Evolutionary conservation across 108 stramenopile species (phyloP).

Genomic region (Nannochloropsis granulata): DNA sequence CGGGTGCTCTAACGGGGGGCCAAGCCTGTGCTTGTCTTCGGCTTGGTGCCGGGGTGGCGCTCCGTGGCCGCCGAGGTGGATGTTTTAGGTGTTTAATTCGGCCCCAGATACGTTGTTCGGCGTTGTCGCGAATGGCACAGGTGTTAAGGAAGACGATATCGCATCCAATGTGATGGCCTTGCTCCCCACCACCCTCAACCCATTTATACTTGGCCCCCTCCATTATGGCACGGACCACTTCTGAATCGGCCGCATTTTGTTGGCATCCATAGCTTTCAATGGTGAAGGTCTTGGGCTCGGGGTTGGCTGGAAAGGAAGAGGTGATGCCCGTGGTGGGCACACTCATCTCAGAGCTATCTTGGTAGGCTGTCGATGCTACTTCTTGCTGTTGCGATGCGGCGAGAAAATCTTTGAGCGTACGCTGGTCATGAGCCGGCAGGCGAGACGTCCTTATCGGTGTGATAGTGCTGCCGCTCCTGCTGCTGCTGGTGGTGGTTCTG

Average conservation of each 20-base stretch:
- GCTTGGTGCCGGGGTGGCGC: not conserved
- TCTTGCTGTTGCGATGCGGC: not conserved
- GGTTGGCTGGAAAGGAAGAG: not conserved
- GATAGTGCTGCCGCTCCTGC: no score
- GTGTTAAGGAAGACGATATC: slow-evolving; percentile 86
- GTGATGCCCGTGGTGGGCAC: not conserved
- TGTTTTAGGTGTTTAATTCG: slow-evolving; percentile 50
- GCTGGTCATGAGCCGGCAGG: not conserved
- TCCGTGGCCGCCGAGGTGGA: not conserved
- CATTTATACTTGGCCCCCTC: not conserved
- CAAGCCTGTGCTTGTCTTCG: slow-evolving; percentile 26
- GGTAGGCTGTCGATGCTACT: not conserved
- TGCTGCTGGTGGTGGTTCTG: no score
- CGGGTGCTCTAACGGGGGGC: not conserved
- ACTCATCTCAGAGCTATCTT: not conserved
- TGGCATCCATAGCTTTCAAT: slow-evolving; percentile 98
- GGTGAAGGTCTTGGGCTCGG: slow-evolving; percentile 46
- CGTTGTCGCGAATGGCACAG: slow-evolving; percentile 96
- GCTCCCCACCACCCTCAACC: slow-evolving; percentile 5
- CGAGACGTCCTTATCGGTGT: not conserved
- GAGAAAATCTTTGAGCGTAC: not conserved
- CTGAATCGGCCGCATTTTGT: slow-evolving; percentile 93
- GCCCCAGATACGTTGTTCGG: slow-evolving; percentile 87
- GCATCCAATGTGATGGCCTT: slow-evolving; percentile 39
- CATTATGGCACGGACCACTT: slow-evolving; percentile 78